Evolutionary conservation across 495 filamentous ascomycete species (phyloP).

Genomic region (Amniculicola lignicola): DNA sequence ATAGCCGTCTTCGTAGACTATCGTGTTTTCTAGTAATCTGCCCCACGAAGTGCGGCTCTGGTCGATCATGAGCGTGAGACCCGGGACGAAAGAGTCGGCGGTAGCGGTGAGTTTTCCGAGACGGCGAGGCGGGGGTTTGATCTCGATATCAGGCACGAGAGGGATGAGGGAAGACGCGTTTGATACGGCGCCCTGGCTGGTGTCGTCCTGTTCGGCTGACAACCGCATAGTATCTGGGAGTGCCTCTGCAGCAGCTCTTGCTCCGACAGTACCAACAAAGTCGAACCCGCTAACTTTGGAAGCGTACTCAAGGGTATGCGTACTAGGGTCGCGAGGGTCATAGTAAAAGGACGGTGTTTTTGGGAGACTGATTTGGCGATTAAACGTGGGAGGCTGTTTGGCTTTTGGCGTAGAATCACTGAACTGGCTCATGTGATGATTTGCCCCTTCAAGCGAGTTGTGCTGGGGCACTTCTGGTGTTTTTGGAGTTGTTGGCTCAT

Average conservation of each 20-base stretch:
- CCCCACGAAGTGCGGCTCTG: slow-evolving; percentile 71
- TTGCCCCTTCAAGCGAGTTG: slow-evolving; percentile 16
- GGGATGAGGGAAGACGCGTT: background rate
- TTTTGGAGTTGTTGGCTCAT: slow-evolving; percentile 38
- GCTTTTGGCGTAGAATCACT: slow-evolving; percentile 35
- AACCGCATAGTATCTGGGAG: slow-evolving; percentile 29
- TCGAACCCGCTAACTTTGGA: slow-evolving; percentile 37
- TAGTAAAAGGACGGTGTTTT: slow-evolving; percentile 42
- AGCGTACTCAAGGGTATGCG: slow-evolving; percentile 41
- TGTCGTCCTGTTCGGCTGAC: slow-evolving; percentile 10
- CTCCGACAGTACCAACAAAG: slow-evolving; percentile 25
- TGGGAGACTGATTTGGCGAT: slow-evolving; percentile 39
- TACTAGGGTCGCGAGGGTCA: slow-evolving; percentile 36
- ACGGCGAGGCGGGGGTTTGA: slow-evolving; percentile 43
- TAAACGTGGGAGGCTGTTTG: slow-evolving; percentile 27
- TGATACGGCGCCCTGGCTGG: background rate
- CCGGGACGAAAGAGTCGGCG: slow-evolving; percentile 47
- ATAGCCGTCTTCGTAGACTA: slow-evolving; percentile 54
- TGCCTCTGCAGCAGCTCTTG: slow-evolving; percentile 20
- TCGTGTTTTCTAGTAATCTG: slow-evolving; percentile 58
- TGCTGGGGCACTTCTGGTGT: slow-evolving; percentile 37
- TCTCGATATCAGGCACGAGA: slow-evolving; percentile 10
- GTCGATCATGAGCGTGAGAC: slow-evolving; percentile 60
- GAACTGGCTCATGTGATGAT: slow-evolving; percentile 24
- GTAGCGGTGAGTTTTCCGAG: slow-evolving; percentile 48